Conservation (phyloP, 106 monocot genomes). For the Ottelia alismoides region DNA sequence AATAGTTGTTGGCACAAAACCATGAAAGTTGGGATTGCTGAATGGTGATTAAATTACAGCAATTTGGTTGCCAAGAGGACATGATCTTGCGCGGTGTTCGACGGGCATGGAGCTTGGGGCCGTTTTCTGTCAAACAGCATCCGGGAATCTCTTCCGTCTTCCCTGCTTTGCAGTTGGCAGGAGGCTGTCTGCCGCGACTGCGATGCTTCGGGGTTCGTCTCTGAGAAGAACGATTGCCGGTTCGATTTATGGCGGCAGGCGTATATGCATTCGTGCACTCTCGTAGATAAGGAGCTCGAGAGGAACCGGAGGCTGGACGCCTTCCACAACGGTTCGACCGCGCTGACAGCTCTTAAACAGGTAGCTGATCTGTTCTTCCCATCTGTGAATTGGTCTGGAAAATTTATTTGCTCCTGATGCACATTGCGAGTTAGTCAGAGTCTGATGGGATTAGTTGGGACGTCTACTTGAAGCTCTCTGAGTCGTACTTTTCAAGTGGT, state of each 20-base stretch:
- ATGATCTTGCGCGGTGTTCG: slow-evolving; percentile 78
- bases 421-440: no score
- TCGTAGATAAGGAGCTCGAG: slow-evolving; percentile 63
- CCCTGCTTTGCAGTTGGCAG: slow-evolving; percentile 70
- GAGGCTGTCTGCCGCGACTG: slow-evolving; percentile 39
- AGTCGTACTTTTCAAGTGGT: no score
- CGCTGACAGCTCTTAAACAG: slow-evolving; percentile 66
- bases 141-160: slow-evolving; percentile 47
- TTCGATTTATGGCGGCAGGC: slow-evolving; percentile 71
- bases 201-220: no score
- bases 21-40: no score
- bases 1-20: no score
- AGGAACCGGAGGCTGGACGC: slow-evolving; percentile 37
- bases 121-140: slow-evolving; percentile 68
- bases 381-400: no score
- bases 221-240: slow-evolving; percentile 17
- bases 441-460: no score
- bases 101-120: slow-evolving; percentile 93
- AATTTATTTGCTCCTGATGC: no score
- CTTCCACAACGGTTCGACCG: slow-evolving; percentile 76
- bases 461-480: no score
- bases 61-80: slow-evolving; percentile 81
- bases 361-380: no score
- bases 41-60: no score
- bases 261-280: slow-evolving; percentile 37